Base-by-base conservation (phyloP, 352 stramenopile species). In the Discostella stelligera region DNA sequence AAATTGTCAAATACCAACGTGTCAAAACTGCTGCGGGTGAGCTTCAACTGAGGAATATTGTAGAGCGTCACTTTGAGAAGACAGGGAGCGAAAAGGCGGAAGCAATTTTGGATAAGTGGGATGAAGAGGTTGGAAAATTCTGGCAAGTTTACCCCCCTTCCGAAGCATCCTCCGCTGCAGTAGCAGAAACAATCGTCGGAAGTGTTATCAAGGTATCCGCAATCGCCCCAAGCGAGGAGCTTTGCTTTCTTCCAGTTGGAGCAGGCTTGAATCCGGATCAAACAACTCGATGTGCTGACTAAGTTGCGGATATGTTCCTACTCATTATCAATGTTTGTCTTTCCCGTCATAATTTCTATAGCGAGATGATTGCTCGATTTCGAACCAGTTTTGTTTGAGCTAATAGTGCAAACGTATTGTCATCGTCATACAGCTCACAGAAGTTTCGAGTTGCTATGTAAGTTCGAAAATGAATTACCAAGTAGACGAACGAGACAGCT, bases 1-100 rank as follows among this genome's bases (percentile, higher is more conserved):
- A 96, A 72, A 98, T 98, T 91, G 94, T 98, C 7, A 92, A 94
- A 52, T 89, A 86, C 10, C 90, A 97, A 80, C 76, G 89, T 55
- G 86, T 97, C 5, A 86, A 74, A 3, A 93, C 87, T 5, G 50
- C 77, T 13, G 92, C 94, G 63, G 95, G 95, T 23, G 84, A 95
- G 60, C 77, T 93, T 52, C 85, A 94, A 67, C 84, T 98, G 27
- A 94, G 93, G 77, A 81, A 81, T 27, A 92, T 98, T 10, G 90
- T 98, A 52, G 87, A 94, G 55, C 93, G 95, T 63, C 95, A 98
- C 70, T 89, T 94, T 48, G 90, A 95, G 48, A 90, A 95, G 54
- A 98, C 95, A 50, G 88, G 93, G 66, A 97, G 93, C 56, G 83
- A 90, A 18, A 94, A 95, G 74, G 95, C 89, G 10, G 83, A 94